These are phyloP conservation scores for Oxytropis ochrocephala DNA, from an alignment of 306 rosid species.

Conservation along the genomic window DNA sequence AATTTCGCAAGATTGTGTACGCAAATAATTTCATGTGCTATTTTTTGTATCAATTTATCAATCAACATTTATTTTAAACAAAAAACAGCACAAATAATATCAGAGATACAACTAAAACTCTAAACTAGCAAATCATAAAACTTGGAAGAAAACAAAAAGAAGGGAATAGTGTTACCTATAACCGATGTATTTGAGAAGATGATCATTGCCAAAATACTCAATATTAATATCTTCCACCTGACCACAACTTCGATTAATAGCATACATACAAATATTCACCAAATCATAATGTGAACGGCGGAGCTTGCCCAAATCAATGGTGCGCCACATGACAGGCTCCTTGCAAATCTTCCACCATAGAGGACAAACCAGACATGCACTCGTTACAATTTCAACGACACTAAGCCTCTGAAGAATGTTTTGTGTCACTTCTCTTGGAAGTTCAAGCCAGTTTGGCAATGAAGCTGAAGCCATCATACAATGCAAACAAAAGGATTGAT, in stretches of 20 bases:
- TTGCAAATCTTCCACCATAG: conserved; percentile 36
- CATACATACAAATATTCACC: conserved; percentile 11
- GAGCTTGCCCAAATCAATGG: conserved; percentile 29
- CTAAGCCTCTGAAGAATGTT: conserved; percentile 26
- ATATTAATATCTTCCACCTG: no score
- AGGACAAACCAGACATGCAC: conserved; percentile 32
- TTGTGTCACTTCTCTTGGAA: conserved; percentile 33
- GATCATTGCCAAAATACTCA: no score
- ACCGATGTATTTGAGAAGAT: no score
- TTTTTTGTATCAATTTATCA: no score
- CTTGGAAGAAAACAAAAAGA: neutral
- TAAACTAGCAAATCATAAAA: no score
- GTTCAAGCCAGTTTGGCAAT: conserved; percentile 28
- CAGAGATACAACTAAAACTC: no score
- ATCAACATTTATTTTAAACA: no score
- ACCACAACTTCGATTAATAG: neutral
- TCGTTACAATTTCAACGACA: conserved; percentile 16
- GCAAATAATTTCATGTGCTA: no score
- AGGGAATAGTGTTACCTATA: neutral
- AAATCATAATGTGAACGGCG: neutral
- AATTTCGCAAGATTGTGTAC: no score
- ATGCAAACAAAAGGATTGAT: neutral
- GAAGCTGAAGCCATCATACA: neutral
- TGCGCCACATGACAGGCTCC: conserved; percentile 48
- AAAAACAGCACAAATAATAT: no score